phyloP scores from a whole-genome alignment of 1,139 yeast genomes.

The Dujonia santamariae region DNA sequence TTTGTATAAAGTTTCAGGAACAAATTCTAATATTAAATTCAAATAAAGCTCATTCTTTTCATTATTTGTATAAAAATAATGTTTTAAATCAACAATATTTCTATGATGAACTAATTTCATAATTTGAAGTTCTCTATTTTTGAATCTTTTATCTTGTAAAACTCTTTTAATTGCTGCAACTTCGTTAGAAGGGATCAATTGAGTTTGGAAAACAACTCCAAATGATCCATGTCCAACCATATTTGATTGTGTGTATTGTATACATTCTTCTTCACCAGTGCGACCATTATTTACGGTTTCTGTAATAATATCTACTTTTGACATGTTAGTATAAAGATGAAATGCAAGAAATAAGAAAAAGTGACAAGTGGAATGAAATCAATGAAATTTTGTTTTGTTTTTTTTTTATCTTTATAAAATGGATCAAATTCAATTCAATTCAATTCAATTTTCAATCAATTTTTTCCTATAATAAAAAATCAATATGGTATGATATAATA shows the following conservation, averaged over 20 bases:
- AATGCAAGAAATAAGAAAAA: not conserved
- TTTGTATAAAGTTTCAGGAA: constrained; percentile 92
- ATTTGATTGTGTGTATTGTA: constrained; percentile 70
- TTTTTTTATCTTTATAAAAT: too few species aligned
- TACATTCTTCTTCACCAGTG: constrained; percentile 58
- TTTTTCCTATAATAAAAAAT: too few species aligned
- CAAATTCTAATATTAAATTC: constrained; percentile 83
- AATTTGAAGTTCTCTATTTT: constrained; percentile 93
- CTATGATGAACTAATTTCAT: constrained; percentile 88
- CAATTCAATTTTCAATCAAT: too few species aligned
- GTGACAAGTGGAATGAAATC: not conserved
- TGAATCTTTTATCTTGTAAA: constrained; percentile 90
- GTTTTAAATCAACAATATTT: constrained; percentile 83
- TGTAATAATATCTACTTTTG: constrained; percentile 55
- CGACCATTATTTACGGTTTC: constrained; percentile 76
- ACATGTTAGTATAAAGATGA: constrained; percentile 36
- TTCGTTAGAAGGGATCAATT: constrained; percentile 69
- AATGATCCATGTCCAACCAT: constrained; percentile 98
- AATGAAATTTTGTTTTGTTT: too few species aligned
- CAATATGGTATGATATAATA: too few species aligned
- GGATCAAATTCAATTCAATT: too few species aligned
- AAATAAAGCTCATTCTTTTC: constrained; percentile 79
- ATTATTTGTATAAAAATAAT: constrained; percentile 82
- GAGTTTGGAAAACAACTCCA: constrained; percentile 92
- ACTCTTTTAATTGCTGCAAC: constrained; percentile 92